Evolutionary conservation across 768 basidiomycete genomes (phyloP).

Genomic region (Phaeolepiota aurea): DNA sequence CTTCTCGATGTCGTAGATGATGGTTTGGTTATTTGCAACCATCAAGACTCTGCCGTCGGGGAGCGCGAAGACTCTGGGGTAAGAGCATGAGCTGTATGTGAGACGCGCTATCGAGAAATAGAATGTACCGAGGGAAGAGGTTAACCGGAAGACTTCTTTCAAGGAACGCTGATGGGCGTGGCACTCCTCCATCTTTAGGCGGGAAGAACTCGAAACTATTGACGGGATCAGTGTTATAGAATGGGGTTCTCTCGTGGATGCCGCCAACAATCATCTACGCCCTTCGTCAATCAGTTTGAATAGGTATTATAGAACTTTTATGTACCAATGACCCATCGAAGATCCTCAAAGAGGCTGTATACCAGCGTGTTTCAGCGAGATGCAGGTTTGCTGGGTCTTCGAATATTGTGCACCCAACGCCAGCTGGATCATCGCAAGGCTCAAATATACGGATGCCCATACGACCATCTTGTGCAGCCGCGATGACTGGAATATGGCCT

Average conservation of each 20-base stretch:
- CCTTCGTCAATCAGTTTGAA: conserved; percentile 12
- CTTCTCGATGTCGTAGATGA: conserved; percentile 29
- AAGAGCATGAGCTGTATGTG: conserved; percentile 9
- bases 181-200: conserved; percentile 26
- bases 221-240: conserved; percentile 56
- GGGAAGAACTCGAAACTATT: conserved; percentile 34
- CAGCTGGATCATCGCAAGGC: conserved; percentile 24
- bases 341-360: conserved; percentile 26
- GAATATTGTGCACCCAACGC: conserved; percentile 22
- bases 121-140: conserved; percentile 18
- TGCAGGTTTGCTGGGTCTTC: conserved; percentile 25
- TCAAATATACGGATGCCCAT: conserved; percentile 29
- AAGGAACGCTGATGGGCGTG: conserved; percentile 18
- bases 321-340: conserved; percentile 25
- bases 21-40: conserved; percentile 31
- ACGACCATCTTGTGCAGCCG: conserved; percentile 21
- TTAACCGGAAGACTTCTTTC: conserved; percentile 18
- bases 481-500: conserved; percentile 18
- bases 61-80: conserved; percentile 20
- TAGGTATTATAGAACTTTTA: too few relatives aligned
- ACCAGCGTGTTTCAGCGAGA: conserved; percentile 30
- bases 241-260: conserved; percentile 28
- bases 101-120: conserved; percentile 6
- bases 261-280: conserved; percentile 21
- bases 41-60: conserved; percentile 34